phyloP scores from a whole-genome alignment of 192 early-diverging fungal genomes.

The Podochytrium sp. region DNA sequence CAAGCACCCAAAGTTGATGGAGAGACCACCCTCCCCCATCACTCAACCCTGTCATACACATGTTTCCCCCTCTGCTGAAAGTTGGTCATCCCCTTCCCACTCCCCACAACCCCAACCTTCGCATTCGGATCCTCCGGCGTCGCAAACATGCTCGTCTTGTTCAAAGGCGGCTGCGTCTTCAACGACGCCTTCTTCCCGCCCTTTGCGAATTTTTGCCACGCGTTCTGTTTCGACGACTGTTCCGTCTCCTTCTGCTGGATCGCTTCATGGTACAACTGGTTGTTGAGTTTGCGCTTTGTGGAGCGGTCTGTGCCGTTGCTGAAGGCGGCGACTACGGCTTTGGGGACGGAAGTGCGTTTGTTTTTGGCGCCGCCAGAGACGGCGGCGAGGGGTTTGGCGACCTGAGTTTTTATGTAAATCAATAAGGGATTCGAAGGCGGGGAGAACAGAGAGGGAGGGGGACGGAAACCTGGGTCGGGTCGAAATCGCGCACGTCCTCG shows the following conservation, averaged over 20 bases:
- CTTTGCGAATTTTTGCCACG: slow-evolving; percentile 77
- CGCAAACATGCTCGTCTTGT: slow-evolving; percentile 79
- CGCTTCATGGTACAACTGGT: slow-evolving; percentile 34
- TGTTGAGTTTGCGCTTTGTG: slow-evolving; percentile 58
- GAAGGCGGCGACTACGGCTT: slow-evolving; percentile 30
- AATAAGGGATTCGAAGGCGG: not conserved
- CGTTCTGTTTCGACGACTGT: slow-evolving; percentile 71
- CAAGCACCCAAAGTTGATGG: too few relatives aligned
- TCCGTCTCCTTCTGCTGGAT: slow-evolving; percentile 58
- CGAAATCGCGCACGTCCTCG: slow-evolving; percentile 49
- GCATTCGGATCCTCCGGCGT: slow-evolving; percentile 80
- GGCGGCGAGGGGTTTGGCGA: slow-evolving; percentile 26
- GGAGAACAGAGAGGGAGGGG: not conserved
- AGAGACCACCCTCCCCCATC: too few relatives aligned
- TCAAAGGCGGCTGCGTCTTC: slow-evolving; percentile 42
- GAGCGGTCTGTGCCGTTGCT: slow-evolving; percentile 47
- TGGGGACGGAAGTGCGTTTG: slow-evolving; percentile 25
- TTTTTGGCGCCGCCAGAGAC: slow-evolving; percentile 27
- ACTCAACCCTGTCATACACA: slow-evolving; percentile 55
- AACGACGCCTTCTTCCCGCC: slow-evolving; percentile 45
- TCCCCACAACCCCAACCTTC: slow-evolving; percentile 83
- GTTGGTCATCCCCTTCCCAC: slow-evolving; percentile 76
- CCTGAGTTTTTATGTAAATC: slow-evolving; percentile 2
- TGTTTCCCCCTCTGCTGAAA: slow-evolving; percentile 80
- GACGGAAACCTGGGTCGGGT: slow-evolving; percentile 22